Evolutionary conservation across 192 early-diverging fungal genomes (phyloP), one percentile per base, ranked within the genome.

Genomic region (Backusella circina): DNA sequence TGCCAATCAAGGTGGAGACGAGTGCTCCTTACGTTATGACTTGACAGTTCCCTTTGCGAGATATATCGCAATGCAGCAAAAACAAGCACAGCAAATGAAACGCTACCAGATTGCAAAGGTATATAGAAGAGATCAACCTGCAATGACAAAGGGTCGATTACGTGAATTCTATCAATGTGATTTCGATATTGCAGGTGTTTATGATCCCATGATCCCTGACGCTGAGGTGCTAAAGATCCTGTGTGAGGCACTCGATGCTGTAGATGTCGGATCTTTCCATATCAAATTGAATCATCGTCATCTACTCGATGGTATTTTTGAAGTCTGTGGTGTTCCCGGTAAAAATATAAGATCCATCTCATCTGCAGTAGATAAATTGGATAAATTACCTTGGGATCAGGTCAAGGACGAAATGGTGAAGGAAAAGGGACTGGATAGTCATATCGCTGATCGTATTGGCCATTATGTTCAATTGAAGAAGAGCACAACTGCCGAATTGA

Each of bases 141-240:
- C 96, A 4, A 94, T 99, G 91, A 96, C 94, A 72, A 96, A 98
- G 83, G 97, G 97, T 1, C 90, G 97, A 13, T 94, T 98, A 93
- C 87, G 97, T 76, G 97, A 99, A 85, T 99, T 99, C 69, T 97
- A 89, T 86, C 97, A 99, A 80, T 99, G 97, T 79, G 97, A 99
- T 87, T 97, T 96, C 70, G 97, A 99, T 80, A 92, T 99, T 82
- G 97, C 97, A 18, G 97, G 97, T 5, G 74, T 79, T 16, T 97
- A 96, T 74, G 97, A 98, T 57, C 72, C 94, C 6, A 99, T 99
- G 97, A 88, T 99, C 18, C 93, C 97, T 21, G 97, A 99, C 74
- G 91, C 95, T 30, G 97, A 99, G 78, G 88, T 91, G 28, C 71
- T 99, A 28, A 86, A 89, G 21, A 88, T 96, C 18, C 87, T 93